phyloP scores from a whole-genome alignment of 1,284 basidiomycete species.

The Cryptococcus amylolentus region DNA sequence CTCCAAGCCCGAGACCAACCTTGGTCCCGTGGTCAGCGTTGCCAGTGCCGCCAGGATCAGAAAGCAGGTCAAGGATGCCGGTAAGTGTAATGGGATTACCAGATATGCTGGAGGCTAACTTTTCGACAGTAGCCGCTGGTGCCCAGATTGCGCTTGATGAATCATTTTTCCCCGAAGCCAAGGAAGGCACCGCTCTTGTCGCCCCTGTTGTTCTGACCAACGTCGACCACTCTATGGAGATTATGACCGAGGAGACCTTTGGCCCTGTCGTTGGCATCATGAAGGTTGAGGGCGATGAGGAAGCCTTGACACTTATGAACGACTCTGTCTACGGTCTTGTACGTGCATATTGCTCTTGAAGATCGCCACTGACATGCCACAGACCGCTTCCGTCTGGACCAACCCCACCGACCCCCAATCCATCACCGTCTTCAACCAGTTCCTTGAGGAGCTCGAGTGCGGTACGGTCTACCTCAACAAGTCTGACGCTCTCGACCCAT shows the following conservation, averaged over 20 bases:
- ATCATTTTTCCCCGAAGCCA: conserved; percentile 64
- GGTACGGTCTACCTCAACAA: conserved; percentile 92
- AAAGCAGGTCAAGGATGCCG: conserved; percentile 78
- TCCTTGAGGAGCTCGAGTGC: conserved; percentile 70
- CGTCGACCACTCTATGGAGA: conserved; percentile 84
- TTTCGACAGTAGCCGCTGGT: conserved; percentile 63
- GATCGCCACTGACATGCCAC: not conserved
- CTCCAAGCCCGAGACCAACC: conserved; percentile 63
- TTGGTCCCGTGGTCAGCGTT: conserved; percentile 87
- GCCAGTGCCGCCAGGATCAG: conserved; percentile 77
- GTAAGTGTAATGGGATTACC: conserved; percentile 50
- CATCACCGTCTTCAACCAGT: conserved; percentile 60
- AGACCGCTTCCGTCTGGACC: conserved; percentile 89
- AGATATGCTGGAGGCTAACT: not conserved
- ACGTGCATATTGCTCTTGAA: conserved; percentile 4
- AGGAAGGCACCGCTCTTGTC: conserved; percentile 73
- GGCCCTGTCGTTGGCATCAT: conserved; percentile 77
- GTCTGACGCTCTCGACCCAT: conserved; percentile 86
- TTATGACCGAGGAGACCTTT: conserved; percentile 83
- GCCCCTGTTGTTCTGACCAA: conserved; percentile 83
- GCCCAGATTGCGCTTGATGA: conserved; percentile 73
- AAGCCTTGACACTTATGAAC: conserved; percentile 87
- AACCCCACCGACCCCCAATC: conserved; percentile 60
- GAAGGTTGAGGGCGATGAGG: conserved; percentile 65
- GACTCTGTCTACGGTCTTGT: conserved; percentile 86